These are phyloP conservation scores for Poteriospumella lacustris DNA, from an alignment of 108 stramenopile genomes.

Conservation along the genomic window DNA sequence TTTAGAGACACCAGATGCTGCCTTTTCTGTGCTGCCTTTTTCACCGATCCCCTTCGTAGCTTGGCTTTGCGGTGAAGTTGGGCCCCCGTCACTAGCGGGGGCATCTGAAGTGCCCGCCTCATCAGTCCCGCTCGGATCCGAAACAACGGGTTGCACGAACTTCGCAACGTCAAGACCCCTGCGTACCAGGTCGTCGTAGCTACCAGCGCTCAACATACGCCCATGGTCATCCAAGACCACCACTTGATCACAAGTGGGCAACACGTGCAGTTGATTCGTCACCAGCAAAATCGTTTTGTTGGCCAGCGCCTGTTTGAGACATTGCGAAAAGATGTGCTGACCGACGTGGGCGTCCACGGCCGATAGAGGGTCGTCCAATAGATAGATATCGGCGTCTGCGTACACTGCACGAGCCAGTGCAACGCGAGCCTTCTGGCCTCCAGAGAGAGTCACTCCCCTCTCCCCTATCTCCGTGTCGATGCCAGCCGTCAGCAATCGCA, in stretches of 20 bases:
- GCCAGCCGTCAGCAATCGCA: neutral
- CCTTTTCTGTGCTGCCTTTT: neutral
- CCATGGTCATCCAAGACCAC: slow-evolving; percentile 78
- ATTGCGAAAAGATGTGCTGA: slow-evolving; percentile 32
- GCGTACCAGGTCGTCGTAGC: slow-evolving; percentile 56
- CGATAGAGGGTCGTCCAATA: slow-evolving; percentile 85
- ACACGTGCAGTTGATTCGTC: slow-evolving; percentile 79
- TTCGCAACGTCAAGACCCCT: slow-evolving; percentile 77
- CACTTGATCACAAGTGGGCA: slow-evolving; percentile 74
- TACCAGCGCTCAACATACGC: slow-evolving; percentile 62
- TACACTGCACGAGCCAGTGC: slow-evolving; percentile 24
- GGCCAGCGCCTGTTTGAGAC: slow-evolving; percentile 11
- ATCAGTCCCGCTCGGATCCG: too few relatives aligned
- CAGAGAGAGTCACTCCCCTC: slow-evolving; percentile 16
- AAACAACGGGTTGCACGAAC: too few relatives aligned
- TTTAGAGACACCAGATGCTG: too few relatives aligned
- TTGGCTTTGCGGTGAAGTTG: too few relatives aligned
- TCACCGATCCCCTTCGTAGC: neutral
- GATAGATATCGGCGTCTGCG: slow-evolving; percentile 65
- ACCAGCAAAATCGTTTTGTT: slow-evolving; percentile 71
- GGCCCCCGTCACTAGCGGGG: too few relatives aligned
- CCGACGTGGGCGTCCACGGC: slow-evolving; percentile 74
- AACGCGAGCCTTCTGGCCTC: slow-evolving; percentile 27
- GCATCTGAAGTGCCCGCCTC: too few relatives aligned
- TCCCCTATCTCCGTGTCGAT: slow-evolving; percentile 20